Evolutionary conservation across 345 rosid species (phyloP).

Genomic region (Pistacia integerrima): DNA sequence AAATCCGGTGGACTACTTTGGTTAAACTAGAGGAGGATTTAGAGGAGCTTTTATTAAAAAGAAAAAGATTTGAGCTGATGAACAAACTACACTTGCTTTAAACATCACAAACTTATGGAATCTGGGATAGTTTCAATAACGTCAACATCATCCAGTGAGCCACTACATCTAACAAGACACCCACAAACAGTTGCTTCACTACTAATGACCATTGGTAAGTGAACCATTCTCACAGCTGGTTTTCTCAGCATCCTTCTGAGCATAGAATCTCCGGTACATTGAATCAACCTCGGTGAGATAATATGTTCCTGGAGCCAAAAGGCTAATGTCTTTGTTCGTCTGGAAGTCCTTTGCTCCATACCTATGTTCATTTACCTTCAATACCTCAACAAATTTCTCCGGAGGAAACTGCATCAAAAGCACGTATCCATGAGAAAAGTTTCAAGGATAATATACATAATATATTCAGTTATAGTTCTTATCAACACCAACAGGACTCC

Average conservation of each 20-base stretch:
- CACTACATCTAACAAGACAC: not conserved
- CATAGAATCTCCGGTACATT: slow-evolving; percentile 90
- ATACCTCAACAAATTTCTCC: slow-evolving; percentile 77
- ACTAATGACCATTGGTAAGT: slow-evolving; percentile 70
- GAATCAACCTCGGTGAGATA: slow-evolving; percentile 93
- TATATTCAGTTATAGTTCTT: not conserved
- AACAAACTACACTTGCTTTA: slow-evolving; percentile 20
- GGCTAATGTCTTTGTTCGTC: slow-evolving; percentile 86
- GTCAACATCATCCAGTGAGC: not conserved
- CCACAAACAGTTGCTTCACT: not conserved
- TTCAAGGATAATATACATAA: not conserved
- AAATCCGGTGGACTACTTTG: too few species aligned
- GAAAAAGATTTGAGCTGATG: slow-evolving; percentile 7
- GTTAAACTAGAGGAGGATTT: too few species aligned
- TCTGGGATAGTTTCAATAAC: slow-evolving; percentile 15
- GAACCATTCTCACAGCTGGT: slow-evolving; percentile 46
- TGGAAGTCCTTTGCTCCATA: slow-evolving; percentile 97
- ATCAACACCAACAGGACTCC: not conserved
- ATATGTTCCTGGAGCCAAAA: slow-evolving; percentile 86
- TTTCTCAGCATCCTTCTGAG: slow-evolving; percentile 48
- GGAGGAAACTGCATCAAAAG: slow-evolving; percentile 59
- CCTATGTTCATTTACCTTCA: slow-evolving; percentile 97
- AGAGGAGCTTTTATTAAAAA: slow-evolving; percentile 18
- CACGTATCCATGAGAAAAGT: not conserved
- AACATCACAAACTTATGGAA: slow-evolving; percentile 17